Conservation (phyloP, 805 yeast species). For the Komagataella pastoris region DNA sequence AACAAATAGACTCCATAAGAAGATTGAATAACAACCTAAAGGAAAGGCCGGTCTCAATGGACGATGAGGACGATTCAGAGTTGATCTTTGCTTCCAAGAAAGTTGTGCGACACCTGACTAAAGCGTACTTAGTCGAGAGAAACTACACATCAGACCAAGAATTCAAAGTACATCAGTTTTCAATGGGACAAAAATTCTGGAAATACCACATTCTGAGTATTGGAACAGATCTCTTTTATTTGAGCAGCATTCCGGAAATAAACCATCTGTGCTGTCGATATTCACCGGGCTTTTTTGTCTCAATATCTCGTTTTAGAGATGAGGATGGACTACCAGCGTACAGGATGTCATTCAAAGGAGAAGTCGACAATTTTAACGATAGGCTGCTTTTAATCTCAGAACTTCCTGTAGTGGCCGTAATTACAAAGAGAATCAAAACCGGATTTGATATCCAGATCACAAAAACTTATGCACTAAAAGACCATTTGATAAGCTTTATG, state of each 20-base stretch:
- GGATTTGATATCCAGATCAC: neutral
- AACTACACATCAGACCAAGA: neutral
- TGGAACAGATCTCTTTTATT: slow-evolving; percentile 35
- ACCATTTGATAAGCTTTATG: neutral
- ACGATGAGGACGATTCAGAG: neutral
- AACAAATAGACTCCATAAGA: neutral
- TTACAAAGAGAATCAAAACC: neutral
- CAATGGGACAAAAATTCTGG: slow-evolving; percentile 26
- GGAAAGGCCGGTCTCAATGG: neutral
- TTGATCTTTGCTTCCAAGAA: slow-evolving; percentile 11
- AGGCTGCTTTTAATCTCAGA: neutral
- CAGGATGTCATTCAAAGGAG: neutral
- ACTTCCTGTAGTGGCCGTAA: neutral
- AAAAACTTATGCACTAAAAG: neutral
- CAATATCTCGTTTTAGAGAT: slow-evolving; percentile 4
- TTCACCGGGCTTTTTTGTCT: slow-evolving; percentile 52
- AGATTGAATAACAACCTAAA: neutral
- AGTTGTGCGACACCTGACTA: slow-evolving; percentile 6
- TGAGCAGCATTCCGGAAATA: slow-evolving; percentile 55
- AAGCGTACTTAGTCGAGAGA: slow-evolving; percentile 3
- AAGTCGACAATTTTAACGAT: neutral
- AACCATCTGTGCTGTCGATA: slow-evolving; percentile 44
- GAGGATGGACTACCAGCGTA: neutral
- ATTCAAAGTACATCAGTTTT: neutral
- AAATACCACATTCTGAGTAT: slow-evolving; percentile 49